Evolutionary conservation across 2,329 filamentous ascomycete species (phyloP).

Genomic region (Fusarium brevicatenulatum): DNA sequence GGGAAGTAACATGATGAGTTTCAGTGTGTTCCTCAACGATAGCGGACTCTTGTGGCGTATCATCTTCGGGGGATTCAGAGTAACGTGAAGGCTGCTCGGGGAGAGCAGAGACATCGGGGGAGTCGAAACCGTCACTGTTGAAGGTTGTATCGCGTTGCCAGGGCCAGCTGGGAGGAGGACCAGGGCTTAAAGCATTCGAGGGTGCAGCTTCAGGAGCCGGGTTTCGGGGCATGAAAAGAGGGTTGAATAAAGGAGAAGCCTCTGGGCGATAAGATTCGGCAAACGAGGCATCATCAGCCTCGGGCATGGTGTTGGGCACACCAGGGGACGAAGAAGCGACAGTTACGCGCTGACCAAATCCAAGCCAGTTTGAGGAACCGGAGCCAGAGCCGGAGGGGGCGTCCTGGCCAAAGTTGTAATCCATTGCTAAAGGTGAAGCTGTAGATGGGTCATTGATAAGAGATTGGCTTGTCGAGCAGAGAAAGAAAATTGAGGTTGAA

Average conservation of each 20-base stretch:
- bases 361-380: slow-evolving; percentile 31
- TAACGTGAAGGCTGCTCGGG: not conserved
- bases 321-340: slow-evolving; percentile 32
- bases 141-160: slow-evolving; percentile 33
- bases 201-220: slow-evolving; percentile 11
- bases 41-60: not conserved
- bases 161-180: slow-evolving; percentile 21
- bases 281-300: slow-evolving; percentile 37
- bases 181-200: slow-evolving; percentile 12
- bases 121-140: slow-evolving; percentile 6
- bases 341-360: slow-evolving; percentile 29
- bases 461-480: not conserved
- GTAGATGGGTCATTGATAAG: not conserved
- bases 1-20: not conserved
- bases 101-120: slow-evolving; percentile 11
- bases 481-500: not conserved
- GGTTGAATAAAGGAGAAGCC: slow-evolving; percentile 39
- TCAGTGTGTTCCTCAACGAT: not conserved
- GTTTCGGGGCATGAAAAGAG: slow-evolving; percentile 14
- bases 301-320: slow-evolving; percentile 19
- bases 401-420: slow-evolving; percentile 32
- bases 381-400: slow-evolving; percentile 24
- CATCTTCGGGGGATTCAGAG: slow-evolving; percentile 11
- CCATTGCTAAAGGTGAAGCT: slow-evolving; percentile 21
- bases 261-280: slow-evolving; percentile 42